These are phyloP conservation scores for Oryza brachyantha DNA, from an alignment of 176 grass and related monocot genomes.

Conservation along the genomic window DNA sequence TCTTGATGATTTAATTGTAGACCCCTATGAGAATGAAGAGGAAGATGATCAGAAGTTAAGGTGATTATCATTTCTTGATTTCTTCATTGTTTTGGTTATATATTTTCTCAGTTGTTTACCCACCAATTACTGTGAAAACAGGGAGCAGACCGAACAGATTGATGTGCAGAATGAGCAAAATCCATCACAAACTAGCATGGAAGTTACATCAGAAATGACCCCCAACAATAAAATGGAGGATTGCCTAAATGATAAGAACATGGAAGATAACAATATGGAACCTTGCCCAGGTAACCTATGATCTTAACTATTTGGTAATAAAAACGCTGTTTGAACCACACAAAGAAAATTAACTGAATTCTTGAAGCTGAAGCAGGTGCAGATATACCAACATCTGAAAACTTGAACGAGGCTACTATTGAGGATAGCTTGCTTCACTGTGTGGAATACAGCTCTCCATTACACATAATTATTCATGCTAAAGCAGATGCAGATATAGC, in stretches of 20 bases:
- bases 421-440: constrained; percentile 11
- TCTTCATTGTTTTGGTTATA: constrained; percentile 8
- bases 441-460: constrained; percentile 55
- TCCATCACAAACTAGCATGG: constrained; percentile 25
- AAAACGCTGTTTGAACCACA: constrained; percentile 16
- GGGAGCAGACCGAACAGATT: constrained; percentile 34
- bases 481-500: constrained; percentile 38
- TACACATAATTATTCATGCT: constrained; percentile 28
- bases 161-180: constrained; percentile 9
- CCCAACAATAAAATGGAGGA: constrained; percentile 24
- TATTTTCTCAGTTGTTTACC: constrained; percentile 21
- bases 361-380: constrained; percentile 41
- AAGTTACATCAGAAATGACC: constrained; percentile 22
- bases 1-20: constrained; percentile 82
- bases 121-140: constrained; percentile 20
- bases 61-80: constrained; percentile 34
- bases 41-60: constrained; percentile 47
- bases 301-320: background rate
- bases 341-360: constrained; percentile 15
- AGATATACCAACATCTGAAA: constrained; percentile 42
- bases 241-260: constrained; percentile 20
- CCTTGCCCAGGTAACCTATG: constrained; percentile 47
- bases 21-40: constrained; percentile 59
- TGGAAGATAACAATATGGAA: constrained; percentile 22
- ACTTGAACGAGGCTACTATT: constrained; percentile 26